Evolutionary conservation across 2,329 filamentous ascomycete genomes (phyloP), one percentile per base, ranked within the genome.

Genomic region (Aspergillus jensenii): DNA sequence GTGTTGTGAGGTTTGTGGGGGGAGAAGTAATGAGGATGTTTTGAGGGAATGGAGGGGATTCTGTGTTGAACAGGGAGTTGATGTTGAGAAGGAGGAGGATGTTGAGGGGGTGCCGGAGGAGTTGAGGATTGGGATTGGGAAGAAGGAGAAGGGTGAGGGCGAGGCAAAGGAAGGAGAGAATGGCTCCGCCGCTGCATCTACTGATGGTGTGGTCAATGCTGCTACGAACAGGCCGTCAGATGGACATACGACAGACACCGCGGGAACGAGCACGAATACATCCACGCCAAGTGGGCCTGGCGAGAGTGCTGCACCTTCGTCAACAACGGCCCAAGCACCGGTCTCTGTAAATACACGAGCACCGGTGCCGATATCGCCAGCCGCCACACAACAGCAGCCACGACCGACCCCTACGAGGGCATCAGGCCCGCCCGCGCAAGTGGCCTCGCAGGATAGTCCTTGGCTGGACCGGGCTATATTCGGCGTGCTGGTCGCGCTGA

Each of bases 1-100:
- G 83, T 83, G 77, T 53, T 98, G 95, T 74, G 71, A 80, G 0
- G 82, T 79, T 0, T 98, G 93, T 71, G 87, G 69, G 84, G 85
- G 60, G 78, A 81, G 37, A 21, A 56, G 37, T 17, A 82, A 96
- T 69, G 81, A 78, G 52, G 89, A 90, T 59, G 88, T 96, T 40
- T 83, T 96, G 65, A 77, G 76, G 56, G 90, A 91, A 76, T 86
- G 86, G 68, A 87, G 87, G 70, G 85, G 84, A 59, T 78, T 80
- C 15, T 82, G 79, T 58, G n/a, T 68, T 66, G 63, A 73, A 62
- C 58, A 64, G 62, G 62, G 73, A 62, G 65, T 70, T 6, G 62
- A 59, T 31, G 59, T 67, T 56, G 63, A 75, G 74, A 62, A 74
- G 65, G 60, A 76, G 73, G 64, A 74, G 75, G 55, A 62, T 19